Evolutionary conservation across 345 rosid species (phyloP).

Genomic region (Populus davidiana): DNA sequence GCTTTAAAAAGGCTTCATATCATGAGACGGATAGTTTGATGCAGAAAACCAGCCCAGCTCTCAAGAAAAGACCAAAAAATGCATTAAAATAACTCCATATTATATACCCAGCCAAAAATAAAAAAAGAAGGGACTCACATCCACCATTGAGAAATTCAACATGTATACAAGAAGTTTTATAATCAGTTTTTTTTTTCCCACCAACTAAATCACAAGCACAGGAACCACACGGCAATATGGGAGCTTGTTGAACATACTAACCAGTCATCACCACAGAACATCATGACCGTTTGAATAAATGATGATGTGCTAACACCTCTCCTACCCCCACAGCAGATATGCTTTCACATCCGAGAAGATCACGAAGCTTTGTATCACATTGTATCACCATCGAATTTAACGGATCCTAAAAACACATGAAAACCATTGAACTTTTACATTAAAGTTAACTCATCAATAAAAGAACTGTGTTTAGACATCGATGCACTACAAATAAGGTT

Average conservation of each 20-base stretch:
- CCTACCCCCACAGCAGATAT: constrained; percentile 76
- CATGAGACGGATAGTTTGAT: neutral
- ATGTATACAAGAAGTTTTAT: neutral
- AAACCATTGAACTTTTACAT: constrained; percentile 2
- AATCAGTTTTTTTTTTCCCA: too few species aligned
- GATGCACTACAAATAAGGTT: neutral
- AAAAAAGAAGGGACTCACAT: neutral
- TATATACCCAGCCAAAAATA: neutral
- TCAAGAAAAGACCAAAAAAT: neutral
- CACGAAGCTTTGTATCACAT: constrained; percentile 71
- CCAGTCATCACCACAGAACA: constrained; percentile 36
- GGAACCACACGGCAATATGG: neutral
- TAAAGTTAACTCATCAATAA: constrained; percentile 5
- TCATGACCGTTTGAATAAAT: constrained; percentile 62
- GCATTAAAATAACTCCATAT: neutral
- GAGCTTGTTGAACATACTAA: constrained; percentile 12
- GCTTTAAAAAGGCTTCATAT: neutral
- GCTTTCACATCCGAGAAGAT: constrained; percentile 87
- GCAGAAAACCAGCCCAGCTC: neutral
- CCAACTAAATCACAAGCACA: neutral
- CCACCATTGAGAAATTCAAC: neutral
- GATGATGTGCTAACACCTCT: constrained; percentile 64
- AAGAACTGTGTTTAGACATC: neutral
- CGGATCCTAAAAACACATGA: constrained; percentile 53
- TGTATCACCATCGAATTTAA: constrained; percentile 69